phyloP scores from a whole-genome alignment of 169 alveolate genomes.

The Cryptosporidium sp. region DNA sequence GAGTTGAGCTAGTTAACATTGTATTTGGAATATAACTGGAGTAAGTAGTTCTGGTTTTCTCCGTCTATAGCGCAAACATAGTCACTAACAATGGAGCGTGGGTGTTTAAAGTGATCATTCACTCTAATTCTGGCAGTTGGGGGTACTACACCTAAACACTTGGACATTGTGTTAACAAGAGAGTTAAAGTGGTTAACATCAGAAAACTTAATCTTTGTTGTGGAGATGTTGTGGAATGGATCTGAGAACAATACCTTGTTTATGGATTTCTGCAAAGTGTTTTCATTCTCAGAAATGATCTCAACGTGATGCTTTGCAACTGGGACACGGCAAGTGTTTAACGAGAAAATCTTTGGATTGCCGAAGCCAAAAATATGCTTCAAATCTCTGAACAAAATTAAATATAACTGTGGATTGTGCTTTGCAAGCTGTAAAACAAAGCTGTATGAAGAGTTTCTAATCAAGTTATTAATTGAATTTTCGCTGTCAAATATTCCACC shows the following conservation, averaged over 20 bases:
- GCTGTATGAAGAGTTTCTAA: slow-evolving; percentile 35
- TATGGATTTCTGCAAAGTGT: slow-evolving; percentile 10
- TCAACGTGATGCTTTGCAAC: slow-evolving; percentile 39
- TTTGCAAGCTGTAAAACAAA: slow-evolving; percentile 42
- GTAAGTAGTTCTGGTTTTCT: not conserved
- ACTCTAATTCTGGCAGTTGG: slow-evolving; percentile 62
- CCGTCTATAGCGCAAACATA: slow-evolving; percentile 56
- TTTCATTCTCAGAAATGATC: slow-evolving; percentile 9
- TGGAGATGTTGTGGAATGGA: slow-evolving; percentile 2
- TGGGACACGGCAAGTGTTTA: slow-evolving; percentile 31
- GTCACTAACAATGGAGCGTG: slow-evolving; percentile 18
- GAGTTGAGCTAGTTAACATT: not conserved
- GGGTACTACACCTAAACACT: slow-evolving; percentile 54
- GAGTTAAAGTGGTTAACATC: slow-evolving; percentile 40
- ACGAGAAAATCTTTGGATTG: slow-evolving; percentile 13
- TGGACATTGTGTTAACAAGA: slow-evolving; percentile 27
- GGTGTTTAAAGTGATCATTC: slow-evolving; percentile 34
- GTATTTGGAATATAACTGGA: slow-evolving; percentile 40
- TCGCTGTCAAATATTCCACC: not conserved
- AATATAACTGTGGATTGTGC: slow-evolving; percentile 50
- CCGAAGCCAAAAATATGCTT: slow-evolving; percentile 5
- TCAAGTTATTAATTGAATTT: slow-evolving; percentile 11
- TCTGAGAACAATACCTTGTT: not conserved
- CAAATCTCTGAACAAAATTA: slow-evolving; percentile 42
- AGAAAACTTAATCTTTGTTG: slow-evolving; percentile 6